Base-by-base conservation (phyloP, 2,329 filamentous ascomycete genomes). In the Juglanconis sp. region DNA sequence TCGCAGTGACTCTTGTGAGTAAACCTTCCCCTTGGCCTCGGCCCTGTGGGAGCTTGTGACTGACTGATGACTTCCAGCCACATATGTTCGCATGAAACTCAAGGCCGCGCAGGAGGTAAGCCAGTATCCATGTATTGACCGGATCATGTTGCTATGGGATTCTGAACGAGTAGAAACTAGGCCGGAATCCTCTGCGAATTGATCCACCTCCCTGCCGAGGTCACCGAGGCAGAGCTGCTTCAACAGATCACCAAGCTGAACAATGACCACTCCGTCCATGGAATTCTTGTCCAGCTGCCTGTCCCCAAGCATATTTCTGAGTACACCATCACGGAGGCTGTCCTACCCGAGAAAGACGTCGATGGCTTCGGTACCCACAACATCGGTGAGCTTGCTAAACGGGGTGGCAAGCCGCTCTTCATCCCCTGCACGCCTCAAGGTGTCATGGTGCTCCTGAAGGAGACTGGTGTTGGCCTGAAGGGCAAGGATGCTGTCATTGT, bases 41-140 rank as follows among this genome's bases (percentile, higher is more conserved):
- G 51, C 42, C 46, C 64, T 61, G 63, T 30, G 53, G 63, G 60
- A 54, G 36, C n/a, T 17, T n/a, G 11, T 57, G 10, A 46, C 60
- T 61, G 15, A 65, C 71, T 70, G 73, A 70, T 74, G 68, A 73
- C 68, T 60, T 65, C 60, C 70, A 94, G 90, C 88, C 71, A 98
- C 94, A 56, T 99, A 99, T 90, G 94, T 99, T 77, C 93, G 93
- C 78, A 99, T 99, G 95, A 99, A 99, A 81, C 80, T 97, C 71
- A 99, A 97, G 84, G 95, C 95, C 66, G 95, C 95, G 61, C 82
- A 91, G 74, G 95, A 98, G 84, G 90, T 92, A 79, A 68, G 78
- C 65, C 34, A 2, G 6, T 11, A 32, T 5, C 11, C 38, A 53
- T 51, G 56, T 13, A 44, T n/a, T 34, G 13, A 13, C 48, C 7